phyloP scores from a whole-genome alignment of 352 stramenopile species.

The Labyrinthula sp. region DNA sequence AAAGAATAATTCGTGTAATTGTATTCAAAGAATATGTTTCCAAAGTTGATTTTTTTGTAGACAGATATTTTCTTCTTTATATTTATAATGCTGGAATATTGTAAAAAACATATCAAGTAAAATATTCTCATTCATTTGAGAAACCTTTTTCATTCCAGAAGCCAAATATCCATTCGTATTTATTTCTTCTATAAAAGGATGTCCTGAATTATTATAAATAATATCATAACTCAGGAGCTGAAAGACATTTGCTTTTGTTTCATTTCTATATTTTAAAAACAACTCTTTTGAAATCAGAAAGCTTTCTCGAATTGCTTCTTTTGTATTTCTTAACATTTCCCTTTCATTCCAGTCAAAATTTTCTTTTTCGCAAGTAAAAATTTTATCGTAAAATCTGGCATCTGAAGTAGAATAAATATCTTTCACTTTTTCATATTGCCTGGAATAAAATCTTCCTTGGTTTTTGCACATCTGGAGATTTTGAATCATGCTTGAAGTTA shows the following conservation, averaged over 20 bases:
- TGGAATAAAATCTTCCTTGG: neutral
- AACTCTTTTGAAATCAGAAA: neutral
- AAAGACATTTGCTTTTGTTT: constrained; percentile 5
- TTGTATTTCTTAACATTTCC: neutral
- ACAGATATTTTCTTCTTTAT: too few relatives aligned
- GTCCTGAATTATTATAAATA: constrained; percentile 8
- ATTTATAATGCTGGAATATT: too few relatives aligned
- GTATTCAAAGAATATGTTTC: too few relatives aligned
- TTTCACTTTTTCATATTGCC: neutral
- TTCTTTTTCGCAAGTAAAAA: neutral
- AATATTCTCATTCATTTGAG: too few relatives aligned
- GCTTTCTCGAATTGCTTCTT: neutral
- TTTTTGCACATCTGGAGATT: neutral
- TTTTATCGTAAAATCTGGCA: neutral
- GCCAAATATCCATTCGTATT: constrained; percentile 25
- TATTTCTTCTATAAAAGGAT: constrained; percentile 8
- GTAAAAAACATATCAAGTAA: too few relatives aligned
- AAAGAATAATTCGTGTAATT: too few relatives aligned
- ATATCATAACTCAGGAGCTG: constrained; percentile 25
- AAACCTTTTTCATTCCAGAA: constrained; percentile 15
- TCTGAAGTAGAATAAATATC: neutral
- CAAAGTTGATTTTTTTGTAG: too few relatives aligned
- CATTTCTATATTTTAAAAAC: neutral
- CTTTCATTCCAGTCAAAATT: neutral
- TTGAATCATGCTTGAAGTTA: constrained; percentile 8